Percentiles rank a stretch among this genome's conserved stretches.
Conservation (phyloP, 1,284 basidiomycete species). For the Gomphus bonarii region DNA sequence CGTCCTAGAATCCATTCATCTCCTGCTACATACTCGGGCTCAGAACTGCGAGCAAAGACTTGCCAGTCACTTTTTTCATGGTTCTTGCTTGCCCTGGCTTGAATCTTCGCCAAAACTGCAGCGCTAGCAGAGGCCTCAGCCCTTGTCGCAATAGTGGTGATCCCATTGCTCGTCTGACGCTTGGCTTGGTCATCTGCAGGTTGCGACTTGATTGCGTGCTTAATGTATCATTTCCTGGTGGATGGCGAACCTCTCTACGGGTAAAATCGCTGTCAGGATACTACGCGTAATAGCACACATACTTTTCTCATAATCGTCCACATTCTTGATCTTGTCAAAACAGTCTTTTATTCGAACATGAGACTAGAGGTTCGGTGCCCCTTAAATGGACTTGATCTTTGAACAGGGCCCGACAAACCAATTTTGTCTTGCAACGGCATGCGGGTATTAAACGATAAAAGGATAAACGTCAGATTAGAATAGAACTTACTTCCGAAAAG, state of each 20-base stretch:
- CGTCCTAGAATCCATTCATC: conserved; percentile 47
- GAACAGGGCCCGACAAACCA: conserved; percentile 33
- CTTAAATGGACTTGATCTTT: background rate
- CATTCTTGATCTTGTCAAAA: conserved; percentile 68
- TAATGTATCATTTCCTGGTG: conserved; percentile 74
- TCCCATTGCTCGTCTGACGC: conserved; percentile 12
- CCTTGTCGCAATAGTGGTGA: conserved; percentile 11
- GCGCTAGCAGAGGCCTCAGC: conserved; percentile 21
- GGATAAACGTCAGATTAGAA: conserved; percentile 3
- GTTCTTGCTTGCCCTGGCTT: background rate
- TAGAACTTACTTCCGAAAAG: conserved; percentile 47
- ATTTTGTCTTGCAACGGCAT: conserved; percentile 62
- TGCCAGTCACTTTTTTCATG: conserved; percentile 33
- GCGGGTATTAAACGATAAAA: conserved; percentile 42
- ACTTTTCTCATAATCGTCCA: conserved; percentile 59
- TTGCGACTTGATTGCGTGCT: conserved; percentile 61
- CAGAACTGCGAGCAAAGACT: conserved; percentile 30
- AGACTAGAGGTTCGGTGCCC: background rate
- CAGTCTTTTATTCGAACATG: conserved; percentile 68
- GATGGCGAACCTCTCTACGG: conserved; percentile 37
- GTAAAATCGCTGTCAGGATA: background rate
- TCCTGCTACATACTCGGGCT: conserved; percentile 19
- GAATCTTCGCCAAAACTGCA: conserved; percentile 29
- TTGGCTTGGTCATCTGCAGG: conserved; percentile 27
- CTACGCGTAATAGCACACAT: conserved; percentile 18